Base-by-base conservation (phyloP, 2,329 filamentous ascomycete species). In the Fusarium vanettenii region DNA sequence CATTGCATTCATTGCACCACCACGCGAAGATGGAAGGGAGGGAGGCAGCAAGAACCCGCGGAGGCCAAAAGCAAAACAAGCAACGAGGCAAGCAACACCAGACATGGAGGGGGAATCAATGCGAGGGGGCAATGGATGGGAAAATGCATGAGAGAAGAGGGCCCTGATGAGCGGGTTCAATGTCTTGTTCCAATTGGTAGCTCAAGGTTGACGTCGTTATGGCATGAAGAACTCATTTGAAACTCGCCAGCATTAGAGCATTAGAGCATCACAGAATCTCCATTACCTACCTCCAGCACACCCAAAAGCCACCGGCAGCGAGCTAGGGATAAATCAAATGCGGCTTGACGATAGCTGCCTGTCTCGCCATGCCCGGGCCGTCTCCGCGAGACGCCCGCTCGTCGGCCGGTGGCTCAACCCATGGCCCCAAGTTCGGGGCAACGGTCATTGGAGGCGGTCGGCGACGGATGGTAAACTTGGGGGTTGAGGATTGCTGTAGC, bases 321-420 rank as follows among this genome's bases (percentile, higher is more conserved):
- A 60, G 20, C 41, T 31, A 57, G 50, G 50, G 29, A 29, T 14
- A 56, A 55, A 55, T 43, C 20, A 67, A 27, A 62, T 71, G 63
- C 55, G 39, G 60, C 69, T 72, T 65, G 70, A 64, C 35, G 50
- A 60, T 60, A 60, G 57, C 33, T 60, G 55, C 45, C 37, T 64
- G 50, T 61, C 65, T 67, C 55, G 67, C 55, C 60, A 48, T 64
- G 22, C 35, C 76, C 70, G 73, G 76, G 59, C 75, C 76, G 76
- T 70, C 68, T 76, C 76, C 75, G 76, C 72, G 76, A 55, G 50
- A 74, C 70, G 70, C 72, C 76, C 76, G 75, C 60, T 72, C 50
- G 71, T 74, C 73, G 64, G 64, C 60, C 31, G 57, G 63, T 66
- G 67, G 66, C 56, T 60, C 59, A 39, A 61, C 64, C 27, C 61